Evolutionary conservation across 345 rosid genomes (phyloP).

Genomic region (Salix exigua): DNA sequence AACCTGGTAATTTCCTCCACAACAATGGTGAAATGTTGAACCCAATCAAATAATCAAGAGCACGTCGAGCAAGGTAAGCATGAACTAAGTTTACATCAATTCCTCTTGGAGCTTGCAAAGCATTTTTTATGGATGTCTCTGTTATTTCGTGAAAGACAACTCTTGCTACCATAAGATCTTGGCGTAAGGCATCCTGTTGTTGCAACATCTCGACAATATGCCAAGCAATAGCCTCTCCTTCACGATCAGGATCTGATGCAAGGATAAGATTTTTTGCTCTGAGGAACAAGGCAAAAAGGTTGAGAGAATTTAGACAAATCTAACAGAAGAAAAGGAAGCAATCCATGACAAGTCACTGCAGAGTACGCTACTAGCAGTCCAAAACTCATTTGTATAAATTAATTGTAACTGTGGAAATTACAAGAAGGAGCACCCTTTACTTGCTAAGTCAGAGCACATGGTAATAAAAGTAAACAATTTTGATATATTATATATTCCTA

Average conservation of each 20-base stretch:
- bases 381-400: neutral
- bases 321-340: conserved; percentile 5
- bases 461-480: neutral
- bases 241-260: conserved; percentile 99
- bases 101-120: conserved; percentile 77
- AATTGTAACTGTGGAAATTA: neutral
- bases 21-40: conserved; percentile 89
- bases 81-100: conserved; percentile 81
- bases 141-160: conserved; percentile 95
- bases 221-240: conserved; percentile 99
- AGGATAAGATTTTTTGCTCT: conserved; percentile 94
- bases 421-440: neutral
- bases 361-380: neutral
- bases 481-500: neutral
- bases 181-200: conserved; percentile 84
- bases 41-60: conserved; percentile 95
- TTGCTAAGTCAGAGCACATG: neutral
- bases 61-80: conserved; percentile 93
- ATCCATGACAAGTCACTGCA: conserved; percentile 4
- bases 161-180: conserved; percentile 69
- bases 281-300: conserved; percentile 45
- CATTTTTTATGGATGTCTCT: conserved; percentile 78
- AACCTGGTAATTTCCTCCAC: conserved; percentile 97
- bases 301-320: conserved; percentile 29
- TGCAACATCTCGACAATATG: conserved; percentile 96